phyloP scores from a whole-genome alignment of 345 rosid genomes.

The Geranium rotundifolium region DNA sequence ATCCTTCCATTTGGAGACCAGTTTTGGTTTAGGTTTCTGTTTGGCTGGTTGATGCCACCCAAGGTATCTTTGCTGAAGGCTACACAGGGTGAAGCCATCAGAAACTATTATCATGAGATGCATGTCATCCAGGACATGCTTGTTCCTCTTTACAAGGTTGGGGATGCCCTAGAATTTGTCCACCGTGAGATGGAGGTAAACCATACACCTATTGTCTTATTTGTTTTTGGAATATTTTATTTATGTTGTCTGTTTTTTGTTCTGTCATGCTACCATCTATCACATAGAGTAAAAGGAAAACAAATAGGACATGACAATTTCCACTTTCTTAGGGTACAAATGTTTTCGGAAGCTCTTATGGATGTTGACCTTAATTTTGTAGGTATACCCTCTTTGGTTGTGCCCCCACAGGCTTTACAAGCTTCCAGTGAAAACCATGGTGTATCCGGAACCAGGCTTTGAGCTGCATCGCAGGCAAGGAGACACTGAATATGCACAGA shows the following conservation, averaged over 20 bases:
- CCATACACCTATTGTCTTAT: not conserved
- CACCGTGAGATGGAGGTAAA: constrained; percentile 93
- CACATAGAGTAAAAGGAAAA: no score
- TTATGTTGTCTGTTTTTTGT: not conserved
- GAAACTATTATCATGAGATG: constrained; percentile 94
- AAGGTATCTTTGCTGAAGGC: constrained; percentile 98
- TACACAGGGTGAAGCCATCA: constrained; percentile 95
- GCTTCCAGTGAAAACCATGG: constrained; percentile 77
- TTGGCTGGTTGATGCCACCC: constrained; percentile 99
- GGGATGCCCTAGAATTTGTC: constrained; percentile 90
- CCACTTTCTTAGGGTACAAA: not conserved
- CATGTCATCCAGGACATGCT: constrained; percentile 99
- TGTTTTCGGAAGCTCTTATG: no score
- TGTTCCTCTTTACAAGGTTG: constrained; percentile 94
- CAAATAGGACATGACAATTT: not conserved
- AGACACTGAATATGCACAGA: constrained; percentile 81
- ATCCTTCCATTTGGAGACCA: constrained; percentile 97
- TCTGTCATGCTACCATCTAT: no score
- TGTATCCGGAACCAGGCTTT: constrained; percentile 88
- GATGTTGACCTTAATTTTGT: not conserved
- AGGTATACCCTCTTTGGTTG: constrained; percentile 94
- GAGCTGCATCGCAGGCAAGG: constrained; percentile 81
- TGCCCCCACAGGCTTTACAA: constrained; percentile 94
- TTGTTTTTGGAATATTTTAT: not conserved
- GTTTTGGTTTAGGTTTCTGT: constrained; percentile 83